phyloP scores from a whole-genome alignment of 2,329 filamentous ascomycete species.

The Chaetomium sp. region DNA sequence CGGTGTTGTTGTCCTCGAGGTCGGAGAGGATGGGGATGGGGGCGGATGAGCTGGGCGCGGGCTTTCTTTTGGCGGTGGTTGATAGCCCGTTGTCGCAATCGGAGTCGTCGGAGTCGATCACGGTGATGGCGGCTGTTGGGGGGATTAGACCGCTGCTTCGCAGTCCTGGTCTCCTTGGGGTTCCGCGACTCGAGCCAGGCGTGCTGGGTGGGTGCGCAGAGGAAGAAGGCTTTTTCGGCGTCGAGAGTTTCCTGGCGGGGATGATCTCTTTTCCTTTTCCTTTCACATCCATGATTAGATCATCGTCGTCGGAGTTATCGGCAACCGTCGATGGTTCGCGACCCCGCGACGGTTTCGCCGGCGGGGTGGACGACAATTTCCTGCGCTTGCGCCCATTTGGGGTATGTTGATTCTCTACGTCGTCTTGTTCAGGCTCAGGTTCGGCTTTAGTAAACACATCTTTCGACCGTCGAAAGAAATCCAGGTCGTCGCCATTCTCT shows the following conservation, averaged over 20 bases:
- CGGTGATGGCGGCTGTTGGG: not conserved
- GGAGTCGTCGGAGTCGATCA: constrained; percentile 1
- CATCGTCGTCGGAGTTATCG: constrained; percentile 17
- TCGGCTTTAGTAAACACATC: constrained; percentile 40
- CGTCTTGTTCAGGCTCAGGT: constrained; percentile 14
- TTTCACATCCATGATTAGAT: constrained; percentile 20
- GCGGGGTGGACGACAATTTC: not conserved
- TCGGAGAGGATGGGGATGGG: constrained; percentile 4
- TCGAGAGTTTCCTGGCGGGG: constrained; percentile 5
- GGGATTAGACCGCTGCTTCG: not conserved
- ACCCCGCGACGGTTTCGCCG: not conserved
- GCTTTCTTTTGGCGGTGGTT: not conserved
- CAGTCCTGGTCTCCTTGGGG: constrained; percentile 1
- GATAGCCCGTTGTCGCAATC: constrained; percentile 9
- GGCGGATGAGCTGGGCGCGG: not conserved
- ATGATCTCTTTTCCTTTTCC: constrained; percentile 23
- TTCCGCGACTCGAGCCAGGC: not conserved
- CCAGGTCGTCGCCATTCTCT: constrained; percentile 33
- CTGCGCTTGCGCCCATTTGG: constrained; percentile 21
- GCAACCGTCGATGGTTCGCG: constrained; percentile 1
- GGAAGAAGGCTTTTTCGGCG: constrained; percentile 5
- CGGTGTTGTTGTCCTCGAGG: not conserved
- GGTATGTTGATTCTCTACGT: constrained; percentile 17
- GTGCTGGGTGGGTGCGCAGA: not conserved
- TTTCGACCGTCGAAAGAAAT: constrained; percentile 45